These are phyloP conservation scores for Toxoplasma gondii DNA, from an alignment of 169 alveolate species.

Conservation along the genomic window DNA sequence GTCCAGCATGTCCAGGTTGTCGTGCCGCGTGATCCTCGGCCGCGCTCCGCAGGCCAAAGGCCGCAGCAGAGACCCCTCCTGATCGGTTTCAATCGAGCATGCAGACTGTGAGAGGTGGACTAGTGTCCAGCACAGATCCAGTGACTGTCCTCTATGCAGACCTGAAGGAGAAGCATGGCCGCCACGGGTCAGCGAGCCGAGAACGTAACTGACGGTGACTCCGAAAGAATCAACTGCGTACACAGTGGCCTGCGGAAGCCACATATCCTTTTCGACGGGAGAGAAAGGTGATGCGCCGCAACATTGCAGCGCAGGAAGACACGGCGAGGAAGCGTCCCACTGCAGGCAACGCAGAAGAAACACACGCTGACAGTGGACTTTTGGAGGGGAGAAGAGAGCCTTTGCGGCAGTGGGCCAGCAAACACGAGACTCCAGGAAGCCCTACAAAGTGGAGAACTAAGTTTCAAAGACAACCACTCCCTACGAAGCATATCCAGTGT, in stretches of 20 bases:
- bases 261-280: not conserved
- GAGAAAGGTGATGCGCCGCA: not conserved
- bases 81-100: not conserved
- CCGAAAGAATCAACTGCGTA: not conserved
- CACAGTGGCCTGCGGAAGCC: not conserved
- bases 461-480: not conserved
- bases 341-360: not conserved
- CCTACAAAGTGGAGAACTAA: not conserved
- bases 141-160: not conserved
- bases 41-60: not conserved
- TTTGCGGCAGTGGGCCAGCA: not conserved
- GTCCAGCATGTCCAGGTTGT: too few relatives aligned
- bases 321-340: not conserved
- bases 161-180: not conserved
- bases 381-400: too few relatives aligned
- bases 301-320: not conserved
- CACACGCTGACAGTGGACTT: too few relatives aligned
- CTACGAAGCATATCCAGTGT: too few relatives aligned
- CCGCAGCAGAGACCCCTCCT: not conserved
- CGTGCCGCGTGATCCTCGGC: too few relatives aligned
- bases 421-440: not conserved
- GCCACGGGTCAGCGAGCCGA: not conserved
- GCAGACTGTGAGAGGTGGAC: not conserved
- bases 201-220: not conserved
- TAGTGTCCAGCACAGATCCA: not conserved